These are phyloP conservation scores for Mortierella sp. DNA, from an alignment of 371 early-diverging fungal genomes.

Conservation along the genomic window DNA sequence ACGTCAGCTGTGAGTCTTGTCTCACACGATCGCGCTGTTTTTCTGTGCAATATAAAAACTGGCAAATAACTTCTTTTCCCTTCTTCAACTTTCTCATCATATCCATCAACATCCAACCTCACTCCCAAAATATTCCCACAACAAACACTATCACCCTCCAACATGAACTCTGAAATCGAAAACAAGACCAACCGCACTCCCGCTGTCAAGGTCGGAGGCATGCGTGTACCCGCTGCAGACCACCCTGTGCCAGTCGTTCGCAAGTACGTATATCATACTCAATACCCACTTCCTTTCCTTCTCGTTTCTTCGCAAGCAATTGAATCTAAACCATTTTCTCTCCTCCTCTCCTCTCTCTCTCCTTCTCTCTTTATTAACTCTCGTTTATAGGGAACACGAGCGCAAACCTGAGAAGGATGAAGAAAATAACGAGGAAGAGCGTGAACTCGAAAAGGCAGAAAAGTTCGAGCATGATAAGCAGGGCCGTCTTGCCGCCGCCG, in stretches of 20 bases:
- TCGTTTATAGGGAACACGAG: conserved; percentile 39
- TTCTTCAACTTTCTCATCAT: background rate
- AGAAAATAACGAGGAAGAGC: conserved; percentile 48
- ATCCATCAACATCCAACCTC: background rate
- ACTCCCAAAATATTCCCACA: background rate
- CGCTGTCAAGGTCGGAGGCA: conserved; percentile 53
- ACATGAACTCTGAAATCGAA: conserved; percentile 40
- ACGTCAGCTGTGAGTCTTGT: background rate
- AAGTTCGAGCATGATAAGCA: conserved; percentile 45
- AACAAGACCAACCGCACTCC: conserved; percentile 40
- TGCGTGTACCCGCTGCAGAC: conserved; percentile 46
- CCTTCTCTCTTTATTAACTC: background rate
- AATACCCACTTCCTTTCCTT: background rate
- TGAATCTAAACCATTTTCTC: background rate
- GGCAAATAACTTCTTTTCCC: background rate
- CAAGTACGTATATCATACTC: conserved; percentile 36
- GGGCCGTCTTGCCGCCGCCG: conserved; percentile 40
- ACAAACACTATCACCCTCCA: conserved; percentile 4
- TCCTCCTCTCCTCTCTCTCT: background rate
- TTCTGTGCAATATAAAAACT: too few species aligned
- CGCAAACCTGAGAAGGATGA: conserved; percentile 28
- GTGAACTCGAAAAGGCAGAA: conserved; percentile 40
- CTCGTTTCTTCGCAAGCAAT: background rate
- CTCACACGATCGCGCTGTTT: background rate
- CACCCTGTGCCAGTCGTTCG: conserved; percentile 56